Conservation (phyloP, 2,329 filamentous ascomycete species). For the Cyphellophora attinorum region DNA sequence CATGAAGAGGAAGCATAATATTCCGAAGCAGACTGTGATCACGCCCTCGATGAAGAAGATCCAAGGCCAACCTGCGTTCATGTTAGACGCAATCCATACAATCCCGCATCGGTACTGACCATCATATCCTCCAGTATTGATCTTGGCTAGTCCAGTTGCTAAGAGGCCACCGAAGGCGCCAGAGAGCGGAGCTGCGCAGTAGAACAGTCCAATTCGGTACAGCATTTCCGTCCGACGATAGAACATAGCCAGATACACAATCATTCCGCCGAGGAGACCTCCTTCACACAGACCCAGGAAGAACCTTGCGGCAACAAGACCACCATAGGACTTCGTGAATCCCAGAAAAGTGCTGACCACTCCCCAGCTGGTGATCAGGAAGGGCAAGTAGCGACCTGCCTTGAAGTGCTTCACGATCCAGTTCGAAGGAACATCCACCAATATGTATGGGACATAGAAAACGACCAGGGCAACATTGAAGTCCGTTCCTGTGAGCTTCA, state of each 20-base stretch:
- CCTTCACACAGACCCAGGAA: slow-evolving; percentile 35
- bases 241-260: slow-evolving; percentile 37
- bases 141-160: slow-evolving; percentile 76
- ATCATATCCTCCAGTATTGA: slow-evolving; percentile 44
- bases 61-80: slow-evolving; percentile 8
- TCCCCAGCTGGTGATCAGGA: background rate
- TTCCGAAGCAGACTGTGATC: slow-evolving; percentile 22
- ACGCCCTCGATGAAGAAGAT: slow-evolving; percentile 21
- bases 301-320: slow-evolving; percentile 37
- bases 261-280: slow-evolving; percentile 32
- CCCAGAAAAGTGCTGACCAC: background rate
- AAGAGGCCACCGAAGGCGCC: slow-evolving; percentile 81
- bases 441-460: slow-evolving; percentile 17
- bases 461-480: slow-evolving; percentile 20
- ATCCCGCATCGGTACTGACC: slow-evolving; percentile 46
- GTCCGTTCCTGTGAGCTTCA: slow-evolving; percentile 35
- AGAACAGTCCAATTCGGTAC: slow-evolving; percentile 69
- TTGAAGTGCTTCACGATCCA: slow-evolving; percentile 28
- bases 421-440: slow-evolving; percentile 34
- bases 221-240: slow-evolving; percentile 72
- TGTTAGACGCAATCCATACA: background rate
- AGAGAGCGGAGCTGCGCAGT: slow-evolving; percentile 69
- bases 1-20: slow-evolving; percentile 46
- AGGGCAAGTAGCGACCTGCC: slow-evolving; percentile 2
- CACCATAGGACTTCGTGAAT: slow-evolving; percentile 25